These are phyloP conservation scores for Hypholoma fasciculare DNA, from an alignment of 768 basidiomycete genomes.

Conservation along the genomic window DNA sequence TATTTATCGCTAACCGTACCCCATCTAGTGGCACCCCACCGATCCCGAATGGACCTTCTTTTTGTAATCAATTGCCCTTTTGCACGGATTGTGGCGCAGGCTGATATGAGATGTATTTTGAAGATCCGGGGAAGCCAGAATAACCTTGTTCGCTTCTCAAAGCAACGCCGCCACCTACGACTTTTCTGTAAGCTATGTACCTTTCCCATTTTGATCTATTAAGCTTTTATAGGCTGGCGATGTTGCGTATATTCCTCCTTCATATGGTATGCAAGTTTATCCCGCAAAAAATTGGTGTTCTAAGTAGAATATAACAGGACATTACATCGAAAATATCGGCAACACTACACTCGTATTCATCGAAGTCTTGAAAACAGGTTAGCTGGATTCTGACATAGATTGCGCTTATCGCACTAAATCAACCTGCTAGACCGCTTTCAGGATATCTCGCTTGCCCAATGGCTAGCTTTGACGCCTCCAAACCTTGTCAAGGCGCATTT, in stretches of 20 bases:
- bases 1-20: neutral
- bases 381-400: constrained; percentile 2
- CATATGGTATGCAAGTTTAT: constrained; percentile 25
- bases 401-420: neutral
- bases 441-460: constrained; percentile 59
- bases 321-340: constrained; percentile 70
- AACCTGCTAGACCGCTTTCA: constrained; percentile 42
- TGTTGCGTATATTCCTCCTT: constrained; percentile 38
- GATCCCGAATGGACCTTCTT: constrained; percentile 67
- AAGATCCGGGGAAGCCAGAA: constrained; percentile 55
- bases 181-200: constrained; percentile 39
- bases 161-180: constrained; percentile 63
- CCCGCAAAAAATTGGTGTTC: neutral
- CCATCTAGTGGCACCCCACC: constrained; percentile 66
- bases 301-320: constrained; percentile 36
- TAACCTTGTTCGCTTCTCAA: constrained; percentile 60
- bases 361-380: constrained; percentile 61
- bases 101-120: neutral
- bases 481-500: constrained; percentile 63
- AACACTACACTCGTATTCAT: constrained; percentile 57
- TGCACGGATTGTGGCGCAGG: neutral
- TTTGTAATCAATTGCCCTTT: constrained; percentile 33
- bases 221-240: constrained; percentile 31
- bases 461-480: constrained; percentile 63
- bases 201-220: neutral